Evolutionary conservation across 345 rosid genomes (phyloP).

Genomic region (Aegle marmelos): DNA sequence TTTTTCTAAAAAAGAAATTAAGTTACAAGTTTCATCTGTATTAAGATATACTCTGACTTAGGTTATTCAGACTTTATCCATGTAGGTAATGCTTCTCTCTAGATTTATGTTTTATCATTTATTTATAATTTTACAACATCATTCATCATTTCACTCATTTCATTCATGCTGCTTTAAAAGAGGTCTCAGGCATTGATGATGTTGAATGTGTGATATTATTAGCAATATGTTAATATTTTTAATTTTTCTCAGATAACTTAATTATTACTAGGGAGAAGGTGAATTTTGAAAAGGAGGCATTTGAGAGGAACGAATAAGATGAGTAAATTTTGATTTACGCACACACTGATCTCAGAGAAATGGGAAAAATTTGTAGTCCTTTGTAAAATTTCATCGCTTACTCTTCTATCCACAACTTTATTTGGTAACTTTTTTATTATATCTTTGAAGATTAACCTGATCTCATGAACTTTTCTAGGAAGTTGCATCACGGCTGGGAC

Average conservation of each 20-base stretch:
- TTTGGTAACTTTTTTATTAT: background rate
- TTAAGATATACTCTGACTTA: background rate
- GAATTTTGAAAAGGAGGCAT: slow-evolving; percentile 3
- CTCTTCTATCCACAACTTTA: background rate
- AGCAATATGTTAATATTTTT: background rate
- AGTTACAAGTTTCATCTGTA: background rate
- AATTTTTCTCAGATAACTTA: background rate
- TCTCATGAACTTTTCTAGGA: slow-evolving; percentile 43
- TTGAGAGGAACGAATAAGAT: slow-evolving; percentile 3
- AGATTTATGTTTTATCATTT: background rate
- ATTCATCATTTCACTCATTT: background rate
- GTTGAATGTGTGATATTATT: background rate
- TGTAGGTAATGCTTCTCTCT: background rate
- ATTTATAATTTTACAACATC: background rate
- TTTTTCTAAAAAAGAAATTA: background rate
- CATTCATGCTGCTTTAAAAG: background rate
- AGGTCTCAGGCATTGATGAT: background rate
- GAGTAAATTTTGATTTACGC: background rate
- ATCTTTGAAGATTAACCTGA: slow-evolving; percentile 1
- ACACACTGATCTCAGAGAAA: background rate
- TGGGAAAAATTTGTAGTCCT: background rate
- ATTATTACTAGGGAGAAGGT: background rate
- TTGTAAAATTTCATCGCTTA: background rate
- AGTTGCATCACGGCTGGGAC: slow-evolving; percentile 74
- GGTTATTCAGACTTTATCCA: background rate